Percentiles rank a stretch among this genome's conserved stretches.
phyloP scores from a whole-genome alignment of 2,329 filamentous ascomycete species.

The Ceratocystis ficicola region DNA sequence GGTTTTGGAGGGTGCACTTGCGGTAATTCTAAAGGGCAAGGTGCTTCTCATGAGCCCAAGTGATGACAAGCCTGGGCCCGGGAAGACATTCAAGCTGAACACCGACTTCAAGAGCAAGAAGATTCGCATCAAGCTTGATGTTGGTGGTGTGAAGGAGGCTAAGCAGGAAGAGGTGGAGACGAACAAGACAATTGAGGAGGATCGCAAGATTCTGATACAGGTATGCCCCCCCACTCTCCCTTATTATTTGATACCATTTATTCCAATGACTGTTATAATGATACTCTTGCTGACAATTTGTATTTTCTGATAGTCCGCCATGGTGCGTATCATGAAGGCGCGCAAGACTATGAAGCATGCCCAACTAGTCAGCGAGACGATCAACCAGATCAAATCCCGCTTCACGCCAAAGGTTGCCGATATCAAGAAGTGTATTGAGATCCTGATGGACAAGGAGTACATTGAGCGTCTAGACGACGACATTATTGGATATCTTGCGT shows the following conservation, averaged over 20 bases:
- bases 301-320: slow-evolving; percentile 60
- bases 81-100: slow-evolving; percentile 74
- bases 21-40: slow-evolving; percentile 85
- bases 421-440: slow-evolving; percentile 99
- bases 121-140: slow-evolving; percentile 90
- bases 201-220: slow-evolving; percentile 91
- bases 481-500: slow-evolving; percentile 88
- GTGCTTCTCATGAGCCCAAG: slow-evolving; percentile 63
- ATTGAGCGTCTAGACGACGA: slow-evolving; percentile 90
- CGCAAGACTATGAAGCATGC: slow-evolving; percentile 98
- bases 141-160: slow-evolving; percentile 85
- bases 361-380: slow-evolving; percentile 86
- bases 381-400: slow-evolving; percentile 82
- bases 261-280: not conserved
- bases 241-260: no score
- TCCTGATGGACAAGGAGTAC: slow-evolving; percentile 96
- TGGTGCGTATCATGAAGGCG: slow-evolving; percentile 99
- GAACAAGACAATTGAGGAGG: slow-evolving; percentile 98
- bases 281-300: slow-evolving; percentile 11
- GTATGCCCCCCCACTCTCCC: slow-evolving; percentile 42
- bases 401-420: slow-evolving; percentile 88
- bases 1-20: slow-evolving; percentile 72
- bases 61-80: slow-evolving; percentile 61
- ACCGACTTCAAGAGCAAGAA: slow-evolving; percentile 98
- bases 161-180: slow-evolving; percentile 95